Evolutionary conservation across 148 eudicot species (phyloP), one percentile per base, ranked within the genome.

Genomic region (Vaccinium vitisidaea): DNA sequence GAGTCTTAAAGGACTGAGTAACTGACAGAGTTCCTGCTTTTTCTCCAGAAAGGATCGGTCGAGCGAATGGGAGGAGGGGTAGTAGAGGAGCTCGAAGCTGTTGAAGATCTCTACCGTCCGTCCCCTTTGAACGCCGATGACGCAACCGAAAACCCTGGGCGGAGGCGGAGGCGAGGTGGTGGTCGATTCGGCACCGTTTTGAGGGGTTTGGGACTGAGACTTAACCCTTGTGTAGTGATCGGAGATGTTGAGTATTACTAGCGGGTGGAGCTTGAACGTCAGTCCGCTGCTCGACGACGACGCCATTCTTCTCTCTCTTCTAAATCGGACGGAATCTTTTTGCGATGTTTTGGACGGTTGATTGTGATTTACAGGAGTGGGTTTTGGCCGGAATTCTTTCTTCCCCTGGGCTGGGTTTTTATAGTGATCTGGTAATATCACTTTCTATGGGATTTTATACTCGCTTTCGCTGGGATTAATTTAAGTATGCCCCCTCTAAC

Each of bases 61-160:
- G 74, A 96, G 95, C 3, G 97, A 88, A 49, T 84, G 83, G 15
- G 93, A 87, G 46, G 80, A 75, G 0, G 87, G 81, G 87, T 96
- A 95, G 83, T 87, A 93, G 3, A 94, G 90, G 56, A 94, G 92
- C 82, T 96, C 98, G 81, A 96, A 96, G 79, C 98, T 96, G 84
- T 94, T 96, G 85, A 94, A 96, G 87, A 96, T 94, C 93, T 96
- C 99, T 71, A 96, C 98, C 23, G 97, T 94, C 56, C 99, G 92
- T 48, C 98, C 98, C 48, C 89, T 87, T 84, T 94, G 98, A 21
- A 93, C 89, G 27, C 99, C 98, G 75, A 93, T 94, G 43, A 94
- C 98, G 81, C 97, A 93, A 18, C 99, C 99, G 73, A 93, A 94
- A 6, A 94, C 98, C 75, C 97, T 87, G 5, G 92, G 39, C 55